These are phyloP conservation scores for Penicillium goetzii DNA, from an alignment of 495 filamentous ascomycete species.

Conservation along the genomic window DNA sequence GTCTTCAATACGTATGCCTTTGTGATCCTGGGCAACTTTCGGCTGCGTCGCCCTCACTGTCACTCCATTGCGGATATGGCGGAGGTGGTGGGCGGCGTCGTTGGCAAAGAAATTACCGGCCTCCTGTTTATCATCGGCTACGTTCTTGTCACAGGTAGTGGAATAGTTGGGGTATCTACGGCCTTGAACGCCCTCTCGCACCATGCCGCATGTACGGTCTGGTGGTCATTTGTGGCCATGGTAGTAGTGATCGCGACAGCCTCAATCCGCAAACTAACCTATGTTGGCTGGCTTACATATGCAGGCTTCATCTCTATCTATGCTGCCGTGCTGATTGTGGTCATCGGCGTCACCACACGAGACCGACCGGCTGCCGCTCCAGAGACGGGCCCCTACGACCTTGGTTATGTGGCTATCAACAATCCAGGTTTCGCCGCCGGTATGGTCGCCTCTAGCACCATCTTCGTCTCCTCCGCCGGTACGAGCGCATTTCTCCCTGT, in stretches of 20 bases:
- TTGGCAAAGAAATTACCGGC: conserved; percentile 48
- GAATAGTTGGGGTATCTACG: conserved; percentile 53
- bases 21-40: conserved; percentile 39
- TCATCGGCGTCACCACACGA: conserved; percentile 48
- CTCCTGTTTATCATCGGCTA: conserved; percentile 51
- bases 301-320: conserved; percentile 49
- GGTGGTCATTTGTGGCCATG: conserved; percentile 49
- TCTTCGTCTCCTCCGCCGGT: conserved; percentile 49
- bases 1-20: conserved; percentile 57
- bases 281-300: conserved; percentile 50
- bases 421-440: conserved; percentile 39
- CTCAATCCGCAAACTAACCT: conserved; percentile 39
- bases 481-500: conserved; percentile 72
- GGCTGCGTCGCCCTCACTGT: conserved; percentile 40
- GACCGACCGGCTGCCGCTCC: conserved; percentile 44
- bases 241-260: conserved; percentile 63
- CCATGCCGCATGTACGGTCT: conserved; percentile 53
- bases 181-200: conserved; percentile 54
- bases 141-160: conserved; percentile 41
- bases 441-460: conserved; percentile 30
- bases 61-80: conserved; percentile 69
- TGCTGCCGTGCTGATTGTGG: conserved; percentile 51
- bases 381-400: conserved; percentile 37
- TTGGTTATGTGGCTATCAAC: conserved; percentile 46
- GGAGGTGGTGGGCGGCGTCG: conserved; percentile 60